Percentiles rank a stretch among this genome's conserved stretches.
These are phyloP conservation scores for Lentinula sp. DNA, from an alignment of 768 basidiomycete genomes.

Conservation along the genomic window DNA sequence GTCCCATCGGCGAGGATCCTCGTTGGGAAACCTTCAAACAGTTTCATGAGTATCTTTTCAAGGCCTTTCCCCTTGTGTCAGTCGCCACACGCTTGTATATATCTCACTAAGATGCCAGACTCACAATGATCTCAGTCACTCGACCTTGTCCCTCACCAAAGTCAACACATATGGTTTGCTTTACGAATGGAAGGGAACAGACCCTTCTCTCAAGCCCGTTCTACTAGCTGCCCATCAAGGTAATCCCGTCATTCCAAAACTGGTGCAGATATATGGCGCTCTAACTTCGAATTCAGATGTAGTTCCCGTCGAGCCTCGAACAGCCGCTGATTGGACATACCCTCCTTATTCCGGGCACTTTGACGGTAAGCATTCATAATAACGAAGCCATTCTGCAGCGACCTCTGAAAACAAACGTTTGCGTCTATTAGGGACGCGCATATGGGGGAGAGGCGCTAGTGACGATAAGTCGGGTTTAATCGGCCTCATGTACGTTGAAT, in stretches of 20 bases:
- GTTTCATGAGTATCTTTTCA: constrained; percentile 10
- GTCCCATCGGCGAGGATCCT: constrained; percentile 20
- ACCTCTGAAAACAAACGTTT: too few species aligned
- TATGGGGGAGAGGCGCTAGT: constrained; percentile 49
- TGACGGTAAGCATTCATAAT: constrained; percentile 24
- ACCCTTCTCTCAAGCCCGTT: constrained; percentile 43
- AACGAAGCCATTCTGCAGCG: not conserved
- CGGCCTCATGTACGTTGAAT: constrained; percentile 22
- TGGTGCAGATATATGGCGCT: not conserved
- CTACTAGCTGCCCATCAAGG: constrained; percentile 49
- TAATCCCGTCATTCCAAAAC: not conserved
- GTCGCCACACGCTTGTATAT: not conserved
- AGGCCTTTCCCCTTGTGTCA: constrained; percentile 9
- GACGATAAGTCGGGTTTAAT: constrained; percentile 51
- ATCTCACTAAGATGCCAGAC: too few species aligned
- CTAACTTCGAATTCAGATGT: constrained; percentile 30
- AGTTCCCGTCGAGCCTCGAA: constrained; percentile 44
- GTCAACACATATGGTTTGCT: constrained; percentile 55
- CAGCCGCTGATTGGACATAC: constrained; percentile 37
- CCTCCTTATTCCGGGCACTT: constrained; percentile 46
- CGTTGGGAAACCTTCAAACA: constrained; percentile 12
- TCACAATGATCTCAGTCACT: constrained; percentile 2
- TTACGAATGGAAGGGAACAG: constrained; percentile 50
- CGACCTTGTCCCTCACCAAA: constrained; percentile 15
- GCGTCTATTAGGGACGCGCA: constrained; percentile 27